Evolutionary conservation across 202 grass and related monocot genomes (phyloP).

Genomic region (Panicum hallii): DNA sequence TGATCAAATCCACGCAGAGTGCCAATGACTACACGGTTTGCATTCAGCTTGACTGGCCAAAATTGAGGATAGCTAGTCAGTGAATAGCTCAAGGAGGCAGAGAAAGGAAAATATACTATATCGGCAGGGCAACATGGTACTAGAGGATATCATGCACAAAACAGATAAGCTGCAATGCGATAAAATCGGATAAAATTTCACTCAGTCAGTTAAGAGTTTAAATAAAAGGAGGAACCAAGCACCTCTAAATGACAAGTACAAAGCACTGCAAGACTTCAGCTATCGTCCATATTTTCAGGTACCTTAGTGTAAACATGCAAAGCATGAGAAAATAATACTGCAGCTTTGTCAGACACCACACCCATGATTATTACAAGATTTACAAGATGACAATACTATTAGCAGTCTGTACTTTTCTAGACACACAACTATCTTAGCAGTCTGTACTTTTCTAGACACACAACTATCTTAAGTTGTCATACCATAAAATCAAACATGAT

Average conservation of each 20-base stretch:
- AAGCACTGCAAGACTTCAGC: neutral
- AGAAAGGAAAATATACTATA: neutral
- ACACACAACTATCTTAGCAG: constrained; percentile 6
- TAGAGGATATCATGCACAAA: neutral
- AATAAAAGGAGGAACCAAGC: neutral
- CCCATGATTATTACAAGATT: neutral
- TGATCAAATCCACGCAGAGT: constrained; percentile 90
- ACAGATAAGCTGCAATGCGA: neutral
- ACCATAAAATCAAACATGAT: neutral
- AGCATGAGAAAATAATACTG: neutral
- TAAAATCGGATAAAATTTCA: constrained; percentile 9
- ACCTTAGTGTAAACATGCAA: constrained; percentile 19
- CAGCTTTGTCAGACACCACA: constrained; percentile 5
- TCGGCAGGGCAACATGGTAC: neutral
- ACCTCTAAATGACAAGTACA: neutral
- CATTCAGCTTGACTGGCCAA: constrained; percentile 89
- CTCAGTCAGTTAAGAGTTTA: neutral
- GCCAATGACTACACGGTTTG: constrained; percentile 74
- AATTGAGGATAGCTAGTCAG: constrained; percentile 6
- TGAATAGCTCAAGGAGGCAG: neutral
- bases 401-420: neutral
- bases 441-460: neutral
- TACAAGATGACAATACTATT: neutral
- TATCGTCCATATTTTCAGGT: constrained; percentile 4
- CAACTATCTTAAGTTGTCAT: neutral